Evolutionary conservation across 257 asterid species (phyloP), one percentile per base, ranked within the genome.

Genomic region (Fraxinus americana): DNA sequence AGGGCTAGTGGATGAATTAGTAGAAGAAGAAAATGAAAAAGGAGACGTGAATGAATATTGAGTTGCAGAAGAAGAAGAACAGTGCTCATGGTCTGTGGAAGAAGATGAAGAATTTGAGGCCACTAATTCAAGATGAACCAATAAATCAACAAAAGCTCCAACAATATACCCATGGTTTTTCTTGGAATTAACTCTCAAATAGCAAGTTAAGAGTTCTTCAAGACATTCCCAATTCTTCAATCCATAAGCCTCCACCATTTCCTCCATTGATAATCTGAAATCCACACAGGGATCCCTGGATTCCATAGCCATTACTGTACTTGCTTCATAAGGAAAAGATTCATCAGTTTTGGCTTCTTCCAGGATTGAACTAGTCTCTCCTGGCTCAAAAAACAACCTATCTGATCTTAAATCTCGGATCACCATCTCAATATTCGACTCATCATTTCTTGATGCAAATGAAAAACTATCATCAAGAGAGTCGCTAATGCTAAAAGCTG

Each of bases 381-480:
- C 97, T 4, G 95, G 93, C 87, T 89, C 91, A 79, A 88, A 92
- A 68, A 94, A 85, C n/a, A 94, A 84, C 79, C 97, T 83, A 19
- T 88, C 94, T 63, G 97, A 89, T 16, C 82, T 82, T 68, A 93
- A 5, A 57, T 92, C 94, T 63, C 86, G 82, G 12, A 90, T 67
- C 48, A 86, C 81, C 6, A 61, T 87, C 68, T 87, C 92, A 10
- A 74, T 66, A n/a, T 5, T 17, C 5, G 75, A 30, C 23, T 73
- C 83, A 1, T 70, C 75, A 1, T 41, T 72, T 36, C 34, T 59
- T 38, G 75, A 59, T 36, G 30, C 63, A 16, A 1, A 52, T 6
- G 82, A 80, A 50, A 71, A 74, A 63, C 80, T 52, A 70, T 16
- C 72, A 13, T 59, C 80, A 14, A 6, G 14, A 3, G 75, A 63